Percentiles rank a stretch among this genome's conserved stretches.
phyloP scores from a whole-genome alignment of 257 asterid genomes.

The Primulina tabacum region DNA sequence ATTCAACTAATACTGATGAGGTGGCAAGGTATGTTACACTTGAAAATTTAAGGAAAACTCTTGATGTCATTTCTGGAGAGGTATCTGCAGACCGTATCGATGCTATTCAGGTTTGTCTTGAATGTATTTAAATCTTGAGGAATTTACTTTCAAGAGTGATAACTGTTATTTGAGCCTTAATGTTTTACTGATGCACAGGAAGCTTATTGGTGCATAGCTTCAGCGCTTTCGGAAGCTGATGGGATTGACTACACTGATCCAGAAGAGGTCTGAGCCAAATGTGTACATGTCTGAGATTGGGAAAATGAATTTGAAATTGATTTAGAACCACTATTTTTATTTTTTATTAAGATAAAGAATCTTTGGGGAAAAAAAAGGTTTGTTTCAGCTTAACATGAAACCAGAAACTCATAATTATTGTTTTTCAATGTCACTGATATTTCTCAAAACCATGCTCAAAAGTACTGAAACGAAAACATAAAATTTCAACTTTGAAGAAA shows the following conservation, averaged over 20 bases:
- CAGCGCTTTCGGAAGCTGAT: conserved; percentile 94
- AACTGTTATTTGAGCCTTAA: conserved; percentile 15
- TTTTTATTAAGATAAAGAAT: no score
- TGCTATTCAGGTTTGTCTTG: conserved; percentile 66
- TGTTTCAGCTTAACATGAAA: no score
- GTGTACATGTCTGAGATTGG: not conserved
- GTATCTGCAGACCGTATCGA: conserved; percentile 64
- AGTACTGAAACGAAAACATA: no score
- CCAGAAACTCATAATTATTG: no score
- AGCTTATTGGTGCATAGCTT: conserved; percentile 80
- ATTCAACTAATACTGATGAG: conserved; percentile 33
- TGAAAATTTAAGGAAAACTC: conserved; percentile 78
- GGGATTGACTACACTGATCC: conserved; percentile 92
- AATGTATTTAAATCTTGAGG: not conserved
- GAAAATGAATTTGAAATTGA: no score
- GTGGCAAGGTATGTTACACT: conserved; percentile 51
- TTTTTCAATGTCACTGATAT: no score
- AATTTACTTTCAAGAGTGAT: not conserved
- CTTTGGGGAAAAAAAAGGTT: no score
- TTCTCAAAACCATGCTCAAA: no score
- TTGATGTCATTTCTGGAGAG: conserved; percentile 59
- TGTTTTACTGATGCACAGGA: conserved; percentile 43
- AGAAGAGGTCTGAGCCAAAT: conserved; percentile 64
- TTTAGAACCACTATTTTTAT: no score
- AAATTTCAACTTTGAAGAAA: no score